A percentile compares a stretch with the other conserved stretches of the same genome.
Evolutionary conservation across 139 green algal genomes (phyloP).

Genomic region (Haematococcus lacustris): DNA sequence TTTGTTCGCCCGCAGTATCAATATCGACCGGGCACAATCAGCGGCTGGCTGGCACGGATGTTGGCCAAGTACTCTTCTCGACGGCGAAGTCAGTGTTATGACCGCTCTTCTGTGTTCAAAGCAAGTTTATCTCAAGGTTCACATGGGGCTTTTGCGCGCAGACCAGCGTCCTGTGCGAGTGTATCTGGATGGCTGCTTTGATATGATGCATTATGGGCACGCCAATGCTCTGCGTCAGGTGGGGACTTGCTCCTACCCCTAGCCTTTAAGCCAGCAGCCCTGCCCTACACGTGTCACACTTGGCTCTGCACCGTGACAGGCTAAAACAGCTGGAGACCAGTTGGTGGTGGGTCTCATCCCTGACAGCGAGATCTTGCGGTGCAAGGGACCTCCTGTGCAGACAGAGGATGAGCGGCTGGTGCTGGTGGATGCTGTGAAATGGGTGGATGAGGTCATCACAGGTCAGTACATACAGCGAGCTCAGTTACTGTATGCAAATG

Average conservation of each 20-base stretch:
- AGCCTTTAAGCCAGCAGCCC: too few relatives aligned
- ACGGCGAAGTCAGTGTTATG: slow-evolving; percentile 53
- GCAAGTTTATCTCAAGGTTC: background rate
- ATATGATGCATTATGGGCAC: slow-evolving; percentile 99
- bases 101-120: too few relatives aligned
- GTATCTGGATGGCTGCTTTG: slow-evolving; percentile 99
- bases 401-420: slow-evolving; percentile 78
- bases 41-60: slow-evolving; percentile 60
- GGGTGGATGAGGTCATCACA: slow-evolving; percentile 96
- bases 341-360: slow-evolving; percentile 94
- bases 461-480: too few relatives aligned
- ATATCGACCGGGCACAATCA: slow-evolving; percentile 84
- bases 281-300: too few relatives aligned
- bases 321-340: slow-evolving; percentile 78
- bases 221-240: slow-evolving; percentile 94
- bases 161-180: slow-evolving; percentile 74
- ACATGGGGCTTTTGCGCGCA: slow-evolving; percentile 12
- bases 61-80: slow-evolving; percentile 72
- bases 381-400: slow-evolving; percentile 89
- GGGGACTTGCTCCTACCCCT: too few relatives aligned
- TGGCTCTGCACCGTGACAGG: too few relatives aligned
- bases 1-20: slow-evolving; percentile 61
- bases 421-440: slow-evolving; percentile 91
- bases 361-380: slow-evolving; percentile 86
- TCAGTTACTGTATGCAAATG: too few relatives aligned